These are phyloP conservation scores for Pestalotiopsis sp. DNA, from an alignment of 2,329 filamentous ascomycete species.

Conservation along the genomic window DNA sequence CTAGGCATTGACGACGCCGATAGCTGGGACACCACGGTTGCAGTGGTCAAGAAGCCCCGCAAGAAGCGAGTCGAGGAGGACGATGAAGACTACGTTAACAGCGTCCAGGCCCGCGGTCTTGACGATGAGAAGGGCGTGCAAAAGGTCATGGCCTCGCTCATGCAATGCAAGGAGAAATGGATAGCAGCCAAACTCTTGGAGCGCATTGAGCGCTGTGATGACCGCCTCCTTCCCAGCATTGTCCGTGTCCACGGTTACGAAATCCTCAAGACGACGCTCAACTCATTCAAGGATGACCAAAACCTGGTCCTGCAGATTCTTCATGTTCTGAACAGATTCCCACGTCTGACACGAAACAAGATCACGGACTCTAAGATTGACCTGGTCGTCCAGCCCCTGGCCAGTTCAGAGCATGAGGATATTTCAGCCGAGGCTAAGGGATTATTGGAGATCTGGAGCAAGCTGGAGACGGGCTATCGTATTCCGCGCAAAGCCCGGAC, in stretches of 20 bases:
- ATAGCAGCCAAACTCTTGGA: constrained; percentile 92
- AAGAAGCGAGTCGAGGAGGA: constrained; percentile 92
- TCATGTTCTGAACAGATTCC: constrained; percentile 84
- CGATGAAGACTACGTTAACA: constrained; percentile 94
- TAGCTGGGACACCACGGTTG: constrained; percentile 85
- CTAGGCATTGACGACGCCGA: constrained; percentile 92
- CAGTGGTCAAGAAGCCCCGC: constrained; percentile 72
- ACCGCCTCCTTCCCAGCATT: constrained; percentile 85
- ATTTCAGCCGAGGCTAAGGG: constrained; percentile 71
- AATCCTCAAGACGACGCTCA: constrained; percentile 84
- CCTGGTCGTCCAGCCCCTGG: constrained; percentile 70
- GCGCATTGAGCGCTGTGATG: constrained; percentile 83
- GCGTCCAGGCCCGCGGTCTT: constrained; percentile 42
- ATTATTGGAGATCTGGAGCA: constrained; percentile 83
- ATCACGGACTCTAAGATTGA: constrained; percentile 97
- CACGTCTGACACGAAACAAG: constrained; percentile 92
- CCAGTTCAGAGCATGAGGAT: constrained; percentile 67
- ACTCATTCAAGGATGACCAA: constrained; percentile 82
- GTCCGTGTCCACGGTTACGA: constrained; percentile 97
- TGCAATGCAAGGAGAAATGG: constrained; percentile 99
- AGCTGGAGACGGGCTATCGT: constrained; percentile 85
- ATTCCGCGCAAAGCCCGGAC: constrained; percentile 89
- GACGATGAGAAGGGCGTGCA: constrained; percentile 32
- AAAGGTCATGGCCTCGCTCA: constrained; percentile 68
- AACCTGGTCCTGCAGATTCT: constrained; percentile 89